These are phyloP conservation scores for Pneumocystis sp. DNA, from an alignment of 1,139 yeast genomes.

Conservation along the genomic window DNA sequence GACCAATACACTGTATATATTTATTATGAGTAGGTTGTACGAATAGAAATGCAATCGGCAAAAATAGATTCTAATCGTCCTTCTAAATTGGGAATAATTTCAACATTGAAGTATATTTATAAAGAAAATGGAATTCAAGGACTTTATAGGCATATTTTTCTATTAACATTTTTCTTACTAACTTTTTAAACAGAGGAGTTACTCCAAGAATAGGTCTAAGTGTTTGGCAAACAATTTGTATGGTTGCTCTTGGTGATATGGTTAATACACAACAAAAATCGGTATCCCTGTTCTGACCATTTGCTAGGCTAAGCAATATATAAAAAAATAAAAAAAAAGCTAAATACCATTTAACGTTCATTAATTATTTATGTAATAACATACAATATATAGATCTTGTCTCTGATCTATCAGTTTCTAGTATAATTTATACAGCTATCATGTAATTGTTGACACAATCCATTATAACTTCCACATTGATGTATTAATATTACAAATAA, in stretches of 20 bases:
- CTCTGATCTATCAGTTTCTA: neutral
- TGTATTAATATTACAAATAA: too few relatives aligned
- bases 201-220: constrained; percentile 94
- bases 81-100: constrained; percentile 65
- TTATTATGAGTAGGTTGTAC: constrained; percentile 36
- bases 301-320: neutral
- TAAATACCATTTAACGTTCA: neutral
- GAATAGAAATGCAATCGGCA: constrained; percentile 96
- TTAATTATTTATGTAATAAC: neutral
- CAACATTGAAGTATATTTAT: constrained; percentile 73
- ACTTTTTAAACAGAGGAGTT: constrained; percentile 45
- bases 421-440: neutral
- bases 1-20: neutral
- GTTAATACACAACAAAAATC: constrained; percentile 28
- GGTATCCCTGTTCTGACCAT: neutral
- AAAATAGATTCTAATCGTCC: constrained; percentile 91
- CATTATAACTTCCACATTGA: too few relatives aligned
- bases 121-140: constrained; percentile 73
- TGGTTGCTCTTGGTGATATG: constrained; percentile 98
- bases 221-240: constrained; percentile 95
- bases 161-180: neutral
- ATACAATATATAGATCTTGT: neutral
- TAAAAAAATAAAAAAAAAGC: neutral
- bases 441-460: too few relatives aligned
- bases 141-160: constrained; percentile 35